Evolutionary conservation across 805 yeast species (phyloP), one percentile per base, ranked within the genome.

Genomic region (Hanseniaspora occidentalis): DNA sequence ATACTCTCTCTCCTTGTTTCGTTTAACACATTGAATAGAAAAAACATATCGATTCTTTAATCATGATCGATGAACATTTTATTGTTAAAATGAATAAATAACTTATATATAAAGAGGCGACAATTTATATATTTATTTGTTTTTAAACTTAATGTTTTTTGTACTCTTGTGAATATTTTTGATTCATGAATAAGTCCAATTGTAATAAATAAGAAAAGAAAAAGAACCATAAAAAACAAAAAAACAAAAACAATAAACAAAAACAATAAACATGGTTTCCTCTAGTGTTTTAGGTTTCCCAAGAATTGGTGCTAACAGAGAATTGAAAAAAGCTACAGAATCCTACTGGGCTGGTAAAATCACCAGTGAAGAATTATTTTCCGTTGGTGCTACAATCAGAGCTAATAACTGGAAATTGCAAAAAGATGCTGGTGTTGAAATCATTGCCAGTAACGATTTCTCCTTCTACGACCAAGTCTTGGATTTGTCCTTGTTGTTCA

Each of bases 231-330:
- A 29, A 29, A 29, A 16, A 6, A 7, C 33, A 33, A 33, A n/a
- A 33, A 18, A 33, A n/a, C 33, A 29, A 5, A 29, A 29, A 29
- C 10, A 6, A 7, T 18, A 33, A 33, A n/a, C 17, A 18, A 33
- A n/a, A 33, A 18, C 7, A 5, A 17, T 18, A 38, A 72, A 45
- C 59, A 89, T 89, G 97, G 97, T 89, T 69, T 80, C 80, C 70
- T 89, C 97, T 50, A 78, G 96, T 62, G 94, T 92, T 58, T 78
- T 92, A 71, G 98, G 98, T 68, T 92, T 92, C 92, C 98, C 98
- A 72, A 92, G 98, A 76, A 92, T 89, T 62, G 98, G 98, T 62
- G 92, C 96, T 58, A 86, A 86, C 75, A 92, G 98, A 79, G 98
- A 92, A 75, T 80, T 92, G 69, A 92, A 92, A 75, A 92, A 92